phyloP scores from a whole-genome alignment of 208 protist species.

The Blastocrithidia nonstop region DNA sequence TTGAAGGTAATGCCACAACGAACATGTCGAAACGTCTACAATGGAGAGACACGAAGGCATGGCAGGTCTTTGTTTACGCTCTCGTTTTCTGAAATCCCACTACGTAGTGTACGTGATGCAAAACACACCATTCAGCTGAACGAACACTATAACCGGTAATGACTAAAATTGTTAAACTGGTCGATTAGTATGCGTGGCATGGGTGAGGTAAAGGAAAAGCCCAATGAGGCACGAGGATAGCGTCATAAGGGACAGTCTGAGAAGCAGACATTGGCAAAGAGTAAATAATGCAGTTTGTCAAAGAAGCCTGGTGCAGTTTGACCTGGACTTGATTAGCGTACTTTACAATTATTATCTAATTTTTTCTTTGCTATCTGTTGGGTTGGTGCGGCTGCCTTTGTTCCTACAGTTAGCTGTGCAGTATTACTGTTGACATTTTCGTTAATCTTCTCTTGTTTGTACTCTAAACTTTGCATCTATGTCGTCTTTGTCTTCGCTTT shows the following conservation, averaged over 20 bases:
- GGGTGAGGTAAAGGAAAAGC: slow-evolving; percentile 22
- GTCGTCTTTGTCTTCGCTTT: too few relatives aligned
- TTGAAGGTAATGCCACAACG: slow-evolving; percentile 52
- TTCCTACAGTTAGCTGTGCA: too few relatives aligned
- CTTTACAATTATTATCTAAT: too few relatives aligned
- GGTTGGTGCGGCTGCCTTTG: too few relatives aligned
- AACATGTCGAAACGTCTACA: slow-evolving; percentile 44
- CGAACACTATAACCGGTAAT: slow-evolving; percentile 30
- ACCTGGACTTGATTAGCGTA: too few relatives aligned
- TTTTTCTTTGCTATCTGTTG: too few relatives aligned
- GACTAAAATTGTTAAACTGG: slow-evolving; percentile 28
- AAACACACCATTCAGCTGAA: slow-evolving; percentile 43
- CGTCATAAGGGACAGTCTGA: slow-evolving; percentile 16
- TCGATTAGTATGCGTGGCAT: slow-evolving; percentile 17
- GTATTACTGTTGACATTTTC: not conserved
- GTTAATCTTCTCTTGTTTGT: not conserved
- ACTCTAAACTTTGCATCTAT: too few relatives aligned
- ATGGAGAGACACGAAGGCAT: slow-evolving; percentile 34
- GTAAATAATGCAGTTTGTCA: too few relatives aligned
- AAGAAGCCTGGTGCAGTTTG: too few relatives aligned
- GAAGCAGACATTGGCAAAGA: slow-evolving; percentile 42
- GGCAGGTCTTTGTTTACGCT: too few relatives aligned
- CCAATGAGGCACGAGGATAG: slow-evolving; percentile 36
- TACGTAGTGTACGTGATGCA: slow-evolving; percentile 7
- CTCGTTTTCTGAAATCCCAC: slow-evolving; percentile 4